A percentile compares a stretch with the other conserved stretches of the same genome.
phyloP scores from a whole-genome alignment of 306 rosid genomes.

The Quercus dentata region DNA sequence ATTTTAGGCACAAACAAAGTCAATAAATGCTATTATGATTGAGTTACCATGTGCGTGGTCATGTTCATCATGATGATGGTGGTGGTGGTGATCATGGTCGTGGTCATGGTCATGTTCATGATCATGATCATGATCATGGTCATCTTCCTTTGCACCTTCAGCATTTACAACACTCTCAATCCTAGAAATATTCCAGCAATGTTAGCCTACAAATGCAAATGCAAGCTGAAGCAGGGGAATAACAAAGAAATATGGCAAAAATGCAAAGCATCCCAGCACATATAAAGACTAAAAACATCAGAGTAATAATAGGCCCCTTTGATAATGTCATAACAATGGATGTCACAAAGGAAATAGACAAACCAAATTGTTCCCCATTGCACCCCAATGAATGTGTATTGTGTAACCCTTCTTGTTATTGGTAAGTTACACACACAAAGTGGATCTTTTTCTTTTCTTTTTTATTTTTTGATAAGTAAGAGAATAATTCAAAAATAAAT shows the following conservation, averaged over 20 bases:
- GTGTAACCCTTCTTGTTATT: too few relatives aligned
- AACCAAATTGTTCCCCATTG: too few relatives aligned
- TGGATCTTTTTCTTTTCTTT: too few relatives aligned
- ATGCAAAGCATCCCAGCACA: constrained; percentile 4
- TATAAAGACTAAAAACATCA: not conserved
- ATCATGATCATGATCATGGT: constrained; percentile 33
- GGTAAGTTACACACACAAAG: too few relatives aligned
- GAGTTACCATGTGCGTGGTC: constrained; percentile 78
- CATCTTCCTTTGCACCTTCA: constrained; percentile 60
- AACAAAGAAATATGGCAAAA: not conserved
- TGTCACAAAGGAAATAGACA: constrained; percentile 2
- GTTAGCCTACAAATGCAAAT: constrained; percentile 23
- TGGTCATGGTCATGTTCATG: constrained; percentile 38
- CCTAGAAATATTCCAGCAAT: constrained; percentile 41
- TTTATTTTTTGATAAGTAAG: too few relatives aligned
- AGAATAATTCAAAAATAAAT: too few relatives aligned
- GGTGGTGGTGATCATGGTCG: constrained; percentile 59
- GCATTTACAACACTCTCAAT: constrained; percentile 71
- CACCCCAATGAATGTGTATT: too few relatives aligned
- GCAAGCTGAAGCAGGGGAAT: constrained; percentile 11
- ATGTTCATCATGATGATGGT: constrained; percentile 35
- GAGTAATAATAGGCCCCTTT: not conserved
- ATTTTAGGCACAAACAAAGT: not conserved
- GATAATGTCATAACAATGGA: not conserved
- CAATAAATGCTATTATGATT: not conserved